These are phyloP conservation scores for Leptographium radiaticola DNA, from an alignment of 2,329 filamentous ascomycete genomes.

Conservation along the genomic window DNA sequence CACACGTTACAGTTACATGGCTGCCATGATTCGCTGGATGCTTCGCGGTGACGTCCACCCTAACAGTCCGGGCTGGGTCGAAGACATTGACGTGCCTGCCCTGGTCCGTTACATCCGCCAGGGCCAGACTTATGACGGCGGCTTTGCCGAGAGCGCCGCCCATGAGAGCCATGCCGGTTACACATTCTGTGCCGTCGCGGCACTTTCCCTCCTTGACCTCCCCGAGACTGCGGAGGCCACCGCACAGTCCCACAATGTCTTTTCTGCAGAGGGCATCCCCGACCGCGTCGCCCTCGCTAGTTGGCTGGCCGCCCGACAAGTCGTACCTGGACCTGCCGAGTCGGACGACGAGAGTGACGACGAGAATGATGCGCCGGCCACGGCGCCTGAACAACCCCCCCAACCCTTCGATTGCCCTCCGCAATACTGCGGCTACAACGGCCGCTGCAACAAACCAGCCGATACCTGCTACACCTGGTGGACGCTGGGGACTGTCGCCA, in stretches of 20 bases:
- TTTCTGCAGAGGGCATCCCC: conserved; percentile 24
- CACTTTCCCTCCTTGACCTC: conserved; percentile 61
- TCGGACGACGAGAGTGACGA: conserved; percentile 32
- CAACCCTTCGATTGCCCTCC: not conserved
- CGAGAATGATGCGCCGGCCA: conserved; percentile 18
- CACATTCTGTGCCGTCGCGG: conserved; percentile 75
- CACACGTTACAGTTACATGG: conserved; percentile 79
- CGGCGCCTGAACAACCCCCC: not conserved
- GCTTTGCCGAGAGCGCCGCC: conserved; percentile 63
- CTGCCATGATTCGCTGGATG: conserved; percentile 70
- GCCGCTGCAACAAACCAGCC: conserved; percentile 76
- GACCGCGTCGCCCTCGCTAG: conserved; percentile 23
- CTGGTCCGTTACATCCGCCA: conserved; percentile 56
- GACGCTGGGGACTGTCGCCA: conserved; percentile 54
- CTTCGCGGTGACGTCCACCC: conserved; percentile 46
- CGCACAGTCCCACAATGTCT: conserved; percentile 13
- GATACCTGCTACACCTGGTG: conserved; percentile 97
- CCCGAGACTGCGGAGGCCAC: conserved; percentile 26
- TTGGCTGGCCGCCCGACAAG: conserved; percentile 48
- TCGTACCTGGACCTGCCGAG: conserved; percentile 35
- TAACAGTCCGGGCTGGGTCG: conserved; percentile 38
- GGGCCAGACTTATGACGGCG: conserved; percentile 66
- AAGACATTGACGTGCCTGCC: conserved; percentile 62
- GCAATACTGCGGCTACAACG: conserved; percentile 62
- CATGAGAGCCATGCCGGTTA: conserved; percentile 86